Conservation (phyloP, 2,329 filamentous ascomycete species). For the Didymella lethalis region DNA sequence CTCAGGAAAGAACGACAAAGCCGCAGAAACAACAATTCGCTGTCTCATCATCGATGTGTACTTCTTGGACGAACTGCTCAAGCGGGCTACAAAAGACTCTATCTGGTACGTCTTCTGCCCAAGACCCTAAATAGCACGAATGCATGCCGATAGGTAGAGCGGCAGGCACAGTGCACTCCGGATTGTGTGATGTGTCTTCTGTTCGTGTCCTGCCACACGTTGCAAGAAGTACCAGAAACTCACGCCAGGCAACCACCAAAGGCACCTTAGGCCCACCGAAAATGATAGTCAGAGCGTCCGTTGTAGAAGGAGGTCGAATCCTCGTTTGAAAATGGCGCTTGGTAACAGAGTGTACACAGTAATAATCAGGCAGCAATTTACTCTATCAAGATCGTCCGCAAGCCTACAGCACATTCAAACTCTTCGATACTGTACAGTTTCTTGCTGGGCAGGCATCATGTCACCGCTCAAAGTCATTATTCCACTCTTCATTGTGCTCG, state of each 20-base stretch:
- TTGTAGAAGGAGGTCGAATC: not conserved
- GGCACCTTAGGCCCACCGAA: constrained; percentile 9
- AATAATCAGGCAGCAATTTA: constrained; percentile 8
- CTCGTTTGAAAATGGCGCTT: not conserved
- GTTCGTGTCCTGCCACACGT: not conserved
- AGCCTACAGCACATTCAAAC: not conserved
- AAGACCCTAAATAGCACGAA: not conserved
- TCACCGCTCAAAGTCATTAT: constrained; percentile 2
- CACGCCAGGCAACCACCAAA: constrained; percentile 16
- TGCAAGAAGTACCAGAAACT: not conserved
- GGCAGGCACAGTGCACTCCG: not conserved
- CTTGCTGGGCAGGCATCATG: not conserved
- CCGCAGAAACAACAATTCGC: too few species aligned
- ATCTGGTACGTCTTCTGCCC: not conserved
- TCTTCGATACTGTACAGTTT: not conserved
- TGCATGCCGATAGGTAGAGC: not conserved
- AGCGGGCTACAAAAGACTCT: not conserved
- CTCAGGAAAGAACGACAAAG: too few species aligned
- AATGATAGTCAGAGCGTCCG: not conserved
- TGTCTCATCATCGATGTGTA: too few species aligned
- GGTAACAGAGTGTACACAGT: constrained; percentile 2
- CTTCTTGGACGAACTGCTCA: not conserved
- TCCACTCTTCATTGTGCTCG: constrained; percentile 4
- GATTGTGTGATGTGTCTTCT: not conserved
- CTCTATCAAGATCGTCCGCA: not conserved